A percentile compares a stretch with the other conserved stretches of the same genome.
These are phyloP conservation scores for Sporothrix pseudoabietina DNA, from an alignment of 2,329 filamentous ascomycete genomes.

Conservation along the genomic window DNA sequence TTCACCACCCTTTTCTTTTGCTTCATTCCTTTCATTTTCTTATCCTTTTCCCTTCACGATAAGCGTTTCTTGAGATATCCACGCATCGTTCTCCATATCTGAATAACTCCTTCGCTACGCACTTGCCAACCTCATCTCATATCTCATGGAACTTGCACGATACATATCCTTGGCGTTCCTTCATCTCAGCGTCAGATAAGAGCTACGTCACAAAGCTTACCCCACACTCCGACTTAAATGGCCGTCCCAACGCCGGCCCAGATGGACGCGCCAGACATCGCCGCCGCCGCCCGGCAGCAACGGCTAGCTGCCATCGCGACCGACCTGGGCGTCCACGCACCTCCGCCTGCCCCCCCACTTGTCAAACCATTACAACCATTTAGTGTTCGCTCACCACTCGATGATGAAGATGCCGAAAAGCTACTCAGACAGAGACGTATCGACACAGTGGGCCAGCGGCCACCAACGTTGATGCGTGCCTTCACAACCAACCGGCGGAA, in stretches of 20 bases:
- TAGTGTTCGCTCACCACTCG: conserved; percentile 50
- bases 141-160: neutral
- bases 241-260: neutral
- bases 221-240: neutral
- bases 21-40: neutral
- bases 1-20: neutral
- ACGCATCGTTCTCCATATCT: neutral
- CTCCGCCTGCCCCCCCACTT: conserved; percentile 48
- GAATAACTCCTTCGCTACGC: neutral
- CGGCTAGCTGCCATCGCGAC: conserved; percentile 55
- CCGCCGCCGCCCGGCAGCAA: conserved; percentile 46
- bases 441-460: conserved; percentile 33
- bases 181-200: neutral
- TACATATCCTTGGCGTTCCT: neutral
- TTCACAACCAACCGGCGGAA: conserved; percentile 52
- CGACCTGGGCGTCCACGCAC: conserved; percentile 52
- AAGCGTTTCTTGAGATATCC: neutral
- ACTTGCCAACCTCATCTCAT: conserved; percentile 2
- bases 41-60: neutral
- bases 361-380: conserved; percentile 42
- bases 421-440: conserved; percentile 52
- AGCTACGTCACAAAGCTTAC: neutral
- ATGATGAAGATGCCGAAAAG: conserved; percentile 57
- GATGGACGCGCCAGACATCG: conserved; percentile 25
- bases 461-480: conserved; percentile 43